A percentile compares a stretch with the other conserved stretches of the same genome.
phyloP scores from a whole-genome alignment of 352 stramenopile genomes.

The Nothophytophthora sp. region DNA sequence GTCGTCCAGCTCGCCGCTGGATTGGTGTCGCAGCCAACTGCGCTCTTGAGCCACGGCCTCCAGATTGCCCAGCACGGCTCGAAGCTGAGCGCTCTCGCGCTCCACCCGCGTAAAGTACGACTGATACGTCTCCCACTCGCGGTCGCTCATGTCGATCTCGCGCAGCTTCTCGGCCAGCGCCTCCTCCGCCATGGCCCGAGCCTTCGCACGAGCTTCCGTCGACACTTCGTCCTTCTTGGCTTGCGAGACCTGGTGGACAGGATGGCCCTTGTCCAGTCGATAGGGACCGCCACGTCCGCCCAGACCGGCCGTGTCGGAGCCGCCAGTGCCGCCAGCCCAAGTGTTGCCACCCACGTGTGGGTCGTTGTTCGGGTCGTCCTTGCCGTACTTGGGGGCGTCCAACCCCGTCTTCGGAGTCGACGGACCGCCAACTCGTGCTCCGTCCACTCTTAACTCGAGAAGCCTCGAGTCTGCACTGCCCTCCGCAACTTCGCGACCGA shows the following conservation, averaged over 20 bases:
- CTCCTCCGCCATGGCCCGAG: constrained; percentile 70
- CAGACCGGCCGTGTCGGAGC: constrained; percentile 92
- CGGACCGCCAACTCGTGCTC: constrained; percentile 28
- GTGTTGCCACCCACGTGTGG: constrained; percentile 95
- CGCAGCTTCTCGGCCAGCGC: constrained; percentile 67
- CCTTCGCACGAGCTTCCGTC: constrained; percentile 71
- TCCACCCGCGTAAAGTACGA: constrained; percentile 73
- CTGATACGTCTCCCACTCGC: constrained; percentile 82
- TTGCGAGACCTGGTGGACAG: constrained; percentile 94
- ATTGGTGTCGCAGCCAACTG: constrained; percentile 93
- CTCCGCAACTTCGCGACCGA: constrained; percentile 23
- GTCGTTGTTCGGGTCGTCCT: constrained; percentile 94
- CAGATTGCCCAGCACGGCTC: constrained; percentile 80
- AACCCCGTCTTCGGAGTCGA: constrained; percentile 74
- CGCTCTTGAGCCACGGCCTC: constrained; percentile 87
- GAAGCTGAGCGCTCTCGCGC: constrained; percentile 76
- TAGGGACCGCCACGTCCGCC: constrained; percentile 95
- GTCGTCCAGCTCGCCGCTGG: constrained; percentile 95
- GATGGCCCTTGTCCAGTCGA: constrained; percentile 93
- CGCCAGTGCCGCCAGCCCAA: constrained; percentile 93
- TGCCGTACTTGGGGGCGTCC: constrained; percentile 90
- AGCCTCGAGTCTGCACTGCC: too few species aligned
- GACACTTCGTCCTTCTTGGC: constrained; percentile 93
- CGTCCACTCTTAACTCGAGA: constrained; percentile 57
- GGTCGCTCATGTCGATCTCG: constrained; percentile 87